Evolutionary conservation across 2,329 filamentous ascomycete species (phyloP).

Genomic region (Calonectria pseudoturangicola): DNA sequence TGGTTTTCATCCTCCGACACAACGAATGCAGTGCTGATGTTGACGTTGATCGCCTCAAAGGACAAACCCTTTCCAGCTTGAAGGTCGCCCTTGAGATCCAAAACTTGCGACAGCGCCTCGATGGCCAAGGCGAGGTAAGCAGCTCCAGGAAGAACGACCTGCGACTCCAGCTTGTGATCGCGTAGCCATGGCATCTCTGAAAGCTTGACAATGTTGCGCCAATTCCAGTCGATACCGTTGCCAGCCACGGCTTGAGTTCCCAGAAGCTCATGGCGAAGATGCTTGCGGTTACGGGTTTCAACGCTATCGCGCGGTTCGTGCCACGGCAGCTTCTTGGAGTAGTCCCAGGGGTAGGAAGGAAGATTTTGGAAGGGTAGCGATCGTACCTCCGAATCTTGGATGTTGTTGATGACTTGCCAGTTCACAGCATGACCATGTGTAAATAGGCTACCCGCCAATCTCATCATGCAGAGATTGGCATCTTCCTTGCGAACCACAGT

Average conservation of each 20-base stretch:
- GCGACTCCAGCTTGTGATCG: slow-evolving; percentile 4
- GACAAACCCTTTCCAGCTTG: not conserved
- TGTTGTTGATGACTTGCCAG: slow-evolving; percentile 2
- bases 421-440: not conserved
- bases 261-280: slow-evolving; percentile 12
- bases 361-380: not conserved
- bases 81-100: not conserved
- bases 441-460: not conserved
- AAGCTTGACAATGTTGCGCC: slow-evolving; percentile 7
- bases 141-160: slow-evolving; percentile 10
- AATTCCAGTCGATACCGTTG: slow-evolving; percentile 11
- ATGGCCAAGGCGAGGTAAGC: slow-evolving; percentile 1
- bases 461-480: slow-evolving; percentile 13
- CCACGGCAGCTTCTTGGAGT: slow-evolving; percentile 14
- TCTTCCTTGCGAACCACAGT: not conserved
- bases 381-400: no score
- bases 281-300: slow-evolving; percentile 1
- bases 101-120: not conserved
- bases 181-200: slow-evolving; percentile 12
- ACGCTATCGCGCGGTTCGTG: not conserved
- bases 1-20: not conserved
- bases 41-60: not conserved
- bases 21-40: slow-evolving; percentile 10
- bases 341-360: slow-evolving; percentile 19
- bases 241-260: slow-evolving; percentile 6